Evolutionary conservation across 2,329 filamentous ascomycete genomes (phyloP).

Genomic region (Sporothrix variecibatus): DNA sequence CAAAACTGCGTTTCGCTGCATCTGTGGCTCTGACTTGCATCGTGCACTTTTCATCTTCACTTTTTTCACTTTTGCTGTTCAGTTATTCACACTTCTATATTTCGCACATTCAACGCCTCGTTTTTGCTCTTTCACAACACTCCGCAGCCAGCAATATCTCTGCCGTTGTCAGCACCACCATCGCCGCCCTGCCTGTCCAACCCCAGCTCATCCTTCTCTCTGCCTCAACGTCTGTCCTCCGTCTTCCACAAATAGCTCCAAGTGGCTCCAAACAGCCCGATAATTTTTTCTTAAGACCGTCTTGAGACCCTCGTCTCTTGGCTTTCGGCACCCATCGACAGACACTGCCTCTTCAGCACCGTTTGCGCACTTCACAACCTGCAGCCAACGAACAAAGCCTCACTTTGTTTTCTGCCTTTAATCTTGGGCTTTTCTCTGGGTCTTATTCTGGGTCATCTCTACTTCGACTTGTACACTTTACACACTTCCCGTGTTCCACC

Average conservation of each 20-base stretch:
- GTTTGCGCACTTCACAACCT: neutral
- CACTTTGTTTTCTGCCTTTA: neutral
- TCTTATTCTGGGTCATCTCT: neutral
- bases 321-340: neutral
- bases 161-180: neutral
- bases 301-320: neutral
- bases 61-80: neutral
- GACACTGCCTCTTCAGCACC: constrained; percentile 11
- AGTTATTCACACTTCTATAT: neutral
- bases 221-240: neutral
- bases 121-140: neutral
- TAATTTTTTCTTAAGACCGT: neutral
- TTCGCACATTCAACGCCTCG: neutral
- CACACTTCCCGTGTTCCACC: constrained; percentile 4
- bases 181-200: constrained; percentile 5
- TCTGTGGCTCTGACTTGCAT: neutral
- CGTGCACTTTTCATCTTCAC: neutral
- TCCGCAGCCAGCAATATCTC: neutral
- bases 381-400: constrained; percentile 2
- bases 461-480: neutral
- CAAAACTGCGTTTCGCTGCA: neutral
- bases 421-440: neutral
- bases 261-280: neutral
- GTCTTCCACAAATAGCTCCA: constrained; percentile 14
- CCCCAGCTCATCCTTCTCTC: neutral